Evolutionary conservation across 805 yeast species (phyloP).

Genomic region (Candida silvicultrix): DNA sequence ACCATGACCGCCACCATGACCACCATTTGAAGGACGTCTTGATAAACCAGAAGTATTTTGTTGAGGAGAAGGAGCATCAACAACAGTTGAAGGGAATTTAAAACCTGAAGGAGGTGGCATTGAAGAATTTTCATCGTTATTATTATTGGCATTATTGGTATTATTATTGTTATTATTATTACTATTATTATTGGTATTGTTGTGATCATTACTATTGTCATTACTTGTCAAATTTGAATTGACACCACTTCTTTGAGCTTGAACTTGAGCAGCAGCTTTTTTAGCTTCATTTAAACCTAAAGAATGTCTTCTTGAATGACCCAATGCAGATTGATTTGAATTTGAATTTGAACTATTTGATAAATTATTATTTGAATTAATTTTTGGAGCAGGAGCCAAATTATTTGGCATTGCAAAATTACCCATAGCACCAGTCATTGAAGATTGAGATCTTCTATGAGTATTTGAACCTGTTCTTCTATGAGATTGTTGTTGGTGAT

Average conservation of each 20-base stretch:
- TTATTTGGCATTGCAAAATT: conserved; percentile 19
- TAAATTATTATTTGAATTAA: conserved; percentile 1
- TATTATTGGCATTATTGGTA: too few species aligned
- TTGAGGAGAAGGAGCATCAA: conserved; percentile 24
- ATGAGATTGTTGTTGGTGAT: too few species aligned
- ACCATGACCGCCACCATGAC: conserved; percentile 10
- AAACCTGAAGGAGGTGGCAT: conserved; percentile 32
- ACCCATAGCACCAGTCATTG: conserved; percentile 29
- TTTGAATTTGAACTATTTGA: neutral
- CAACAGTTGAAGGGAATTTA: conserved; percentile 48
- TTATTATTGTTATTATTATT: too few species aligned
- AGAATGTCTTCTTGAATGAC: conserved; percentile 90
- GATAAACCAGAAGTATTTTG: neutral
- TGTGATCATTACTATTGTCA: too few species aligned
- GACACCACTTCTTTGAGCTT: conserved; percentile 52
- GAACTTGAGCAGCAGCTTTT: conserved; percentile 91
- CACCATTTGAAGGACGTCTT: neutral
- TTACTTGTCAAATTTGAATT: conserved; percentile 4
- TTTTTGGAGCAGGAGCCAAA: conserved; percentile 22
- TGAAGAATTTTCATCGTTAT: conserved; percentile 8
- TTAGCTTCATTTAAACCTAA: conserved; percentile 89
- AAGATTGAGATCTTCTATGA: conserved; percentile 46
- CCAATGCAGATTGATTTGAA: conserved; percentile 25
- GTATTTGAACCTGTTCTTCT: conserved; percentile 13
- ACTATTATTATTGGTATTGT: too few species aligned